Conservation (phyloP, 1,139 yeast genomes). For the Lodderomyces pseudojiufengensis region DNA sequence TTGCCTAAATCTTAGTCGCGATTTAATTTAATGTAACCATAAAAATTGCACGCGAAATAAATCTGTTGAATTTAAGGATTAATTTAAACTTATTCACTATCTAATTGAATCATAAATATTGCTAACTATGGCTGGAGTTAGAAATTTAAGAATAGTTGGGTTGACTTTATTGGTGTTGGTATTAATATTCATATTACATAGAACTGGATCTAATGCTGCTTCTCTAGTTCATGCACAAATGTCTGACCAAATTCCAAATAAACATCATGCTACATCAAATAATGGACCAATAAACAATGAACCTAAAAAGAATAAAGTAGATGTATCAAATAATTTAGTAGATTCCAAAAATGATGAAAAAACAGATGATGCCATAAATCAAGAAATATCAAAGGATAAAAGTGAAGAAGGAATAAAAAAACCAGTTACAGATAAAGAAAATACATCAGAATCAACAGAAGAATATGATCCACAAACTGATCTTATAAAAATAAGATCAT, state of each 20-base stretch:
- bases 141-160: slow-evolving; percentile 20
- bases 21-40: no score
- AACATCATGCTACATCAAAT: slow-evolving; percentile 7
- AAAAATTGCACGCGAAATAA: no score
- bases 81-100: no score
- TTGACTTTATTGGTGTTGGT: slow-evolving; percentile 16
- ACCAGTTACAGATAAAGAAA: slow-evolving; percentile 4
- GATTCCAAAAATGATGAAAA: slow-evolving; percentile 35
- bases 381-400: slow-evolving; percentile 31
- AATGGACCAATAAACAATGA: slow-evolving; percentile 4
- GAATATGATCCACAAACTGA: slow-evolving; percentile 61
- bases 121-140: slow-evolving; percentile 14
- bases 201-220: slow-evolving; percentile 12
- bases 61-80: no score
- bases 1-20: no score
- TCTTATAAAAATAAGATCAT: slow-evolving; percentile 51
- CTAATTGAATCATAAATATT: no score
- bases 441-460: slow-evolving; percentile 7
- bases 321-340: slow-evolving; percentile 19
- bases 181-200: slow-evolving; percentile 17
- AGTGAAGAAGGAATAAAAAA: slow-evolving; percentile 8
- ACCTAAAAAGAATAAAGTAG: slow-evolving; percentile 7
- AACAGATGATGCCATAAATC: slow-evolving; percentile 38
- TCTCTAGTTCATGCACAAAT: slow-evolving; percentile 15
- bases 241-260: slow-evolving; percentile 13